Evolutionary conservation across 306 rosid species (phyloP), one percentile per base, ranked within the genome.

Genomic region (Gillenia trifoliata): DNA sequence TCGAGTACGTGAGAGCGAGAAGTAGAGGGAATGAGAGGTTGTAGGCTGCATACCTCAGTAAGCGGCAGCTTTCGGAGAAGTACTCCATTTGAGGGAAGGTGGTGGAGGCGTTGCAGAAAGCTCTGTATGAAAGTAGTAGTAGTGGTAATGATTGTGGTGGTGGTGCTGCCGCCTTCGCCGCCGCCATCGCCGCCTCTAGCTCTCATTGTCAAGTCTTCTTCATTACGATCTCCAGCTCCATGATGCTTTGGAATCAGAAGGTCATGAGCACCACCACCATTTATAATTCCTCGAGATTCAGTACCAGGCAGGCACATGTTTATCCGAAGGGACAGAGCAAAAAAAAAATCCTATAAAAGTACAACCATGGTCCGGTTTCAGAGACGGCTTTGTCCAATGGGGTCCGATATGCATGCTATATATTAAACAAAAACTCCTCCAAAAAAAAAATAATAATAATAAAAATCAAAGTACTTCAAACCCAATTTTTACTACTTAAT

Each of bases 271-370:
- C 69, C 85, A 83, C 73, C 85, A 85, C 69, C 86, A 86, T 86
- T 87, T 88, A 83, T 79, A 77, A 77, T 59, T 76, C 80, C 94
- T 86, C 88, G 89, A 89, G 93, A 83, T 85, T 89, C 90, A 85
- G 88, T 59, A 71, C 87, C 83, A 23, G 85, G 76, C 11, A 57
- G 15, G 90, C 91, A 89, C 97, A 89, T 91, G 84, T 67, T 78
- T 84, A 56, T 79, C 79, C 64, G 41, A 71, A 47, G 52, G 40
- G 45, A 69, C 68, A 31, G 31, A 74, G 26, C 54, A 41, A 11
- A 52, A 59, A 76, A 20, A 83, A 69, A 64, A 54, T 50, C 70
- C 31, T 26, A 56, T 11, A 36, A 59, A 56, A 73, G 73, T 64
- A 69, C 54, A 47, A 13, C 57, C 59, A 65, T 34, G 75, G 77